phyloP scores from a whole-genome alignment of 129 eudicot species.

The Flaveria sonorensis region DNA sequence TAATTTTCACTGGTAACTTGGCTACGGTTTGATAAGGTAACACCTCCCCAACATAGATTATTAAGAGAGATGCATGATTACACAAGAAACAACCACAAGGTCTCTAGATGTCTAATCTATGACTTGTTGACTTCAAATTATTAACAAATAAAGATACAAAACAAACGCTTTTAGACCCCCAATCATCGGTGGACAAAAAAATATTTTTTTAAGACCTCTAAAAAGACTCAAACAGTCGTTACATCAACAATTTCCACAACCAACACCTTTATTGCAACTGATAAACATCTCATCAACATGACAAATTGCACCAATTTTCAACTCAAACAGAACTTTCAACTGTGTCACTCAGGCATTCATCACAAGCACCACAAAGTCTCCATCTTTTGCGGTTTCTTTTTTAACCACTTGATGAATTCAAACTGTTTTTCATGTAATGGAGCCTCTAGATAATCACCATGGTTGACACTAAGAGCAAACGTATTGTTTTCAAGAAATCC shows the following conservation, averaged over 20 bases:
- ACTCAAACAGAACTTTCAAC: constrained; percentile 57
- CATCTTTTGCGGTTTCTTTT: constrained; percentile 48
- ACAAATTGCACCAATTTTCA: constrained; percentile 67
- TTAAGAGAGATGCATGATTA: not conserved
- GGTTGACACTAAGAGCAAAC: constrained; percentile 23
- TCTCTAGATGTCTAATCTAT: not conserved
- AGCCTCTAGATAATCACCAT: constrained; percentile 43
- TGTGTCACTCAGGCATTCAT: constrained; percentile 66
- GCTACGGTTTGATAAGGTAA: too few relatives aligned
- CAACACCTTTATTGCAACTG: constrained; percentile 40
- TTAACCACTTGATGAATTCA: constrained; percentile 64
- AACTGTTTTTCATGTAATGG: constrained; percentile 60
- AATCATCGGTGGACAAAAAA: constrained; percentile 66
- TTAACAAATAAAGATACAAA: constrained; percentile 13
- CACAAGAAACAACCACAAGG: not conserved
- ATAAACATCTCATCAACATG: constrained; percentile 77
- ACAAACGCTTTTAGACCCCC: constrained; percentile 32
- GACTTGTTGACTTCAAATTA: constrained; percentile 34
- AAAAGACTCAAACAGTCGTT: constrained; percentile 53
- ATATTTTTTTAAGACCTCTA: constrained; percentile 55
- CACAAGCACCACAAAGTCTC: constrained; percentile 71
- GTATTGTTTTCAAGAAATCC: constrained; percentile 42
- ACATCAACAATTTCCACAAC: constrained; percentile 45
- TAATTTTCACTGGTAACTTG: too few relatives aligned
- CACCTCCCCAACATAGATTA: not conserved